Evolutionary conservation across 345 rosid genomes (phyloP), one percentile per base, ranked within the genome.

Genomic region (Psidium friedrichsthalianum): DNA sequence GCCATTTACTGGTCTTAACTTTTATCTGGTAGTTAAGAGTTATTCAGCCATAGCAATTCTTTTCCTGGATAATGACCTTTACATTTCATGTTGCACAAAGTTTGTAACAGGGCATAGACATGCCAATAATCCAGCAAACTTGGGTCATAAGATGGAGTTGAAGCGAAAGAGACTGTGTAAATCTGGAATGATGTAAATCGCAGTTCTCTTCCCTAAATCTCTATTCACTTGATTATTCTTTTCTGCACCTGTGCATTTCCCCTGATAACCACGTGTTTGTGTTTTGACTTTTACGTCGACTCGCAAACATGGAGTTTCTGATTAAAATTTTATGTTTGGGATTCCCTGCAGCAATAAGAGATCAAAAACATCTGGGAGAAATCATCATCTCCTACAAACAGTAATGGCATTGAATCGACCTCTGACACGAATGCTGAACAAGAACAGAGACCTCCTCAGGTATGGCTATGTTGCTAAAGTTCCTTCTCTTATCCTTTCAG

Each of bases 101-200:
- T 36, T 36, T 36, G 36, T 36, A 36, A 36, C 3, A 36, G 36
- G 3, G 36, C 36, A 36, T 36, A 36, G 36, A 36, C 36, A 36
- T 36, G 36, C 36, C 36, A 36, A 36, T 36, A 36, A 36, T 36
- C 36, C 36, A 36, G 36, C 36, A 36, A 36, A 36, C 3, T 36
- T 36, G 36, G 36, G 36, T 36, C 36, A 36, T 36, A 36, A 36
- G 36, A 36, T 36, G 36, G 36, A 3, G 36, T 36, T 2, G 36
- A 36, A 36, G 36, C 36, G 90, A 86, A 92, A 90, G 94, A 88
- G 90, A 84, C 81, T 86, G 80, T 82, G 88, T 44, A 83, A 55
- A 81, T 32, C 85, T 86, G 85, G 87, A 84, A 84, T 84, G 87
- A 88, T 83, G 95, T 96, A 92, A 88, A 87, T 56, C 24, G 8